Conservation (phyloP, 768 basidiomycete species). For the Pholiota microspora region DNA sequence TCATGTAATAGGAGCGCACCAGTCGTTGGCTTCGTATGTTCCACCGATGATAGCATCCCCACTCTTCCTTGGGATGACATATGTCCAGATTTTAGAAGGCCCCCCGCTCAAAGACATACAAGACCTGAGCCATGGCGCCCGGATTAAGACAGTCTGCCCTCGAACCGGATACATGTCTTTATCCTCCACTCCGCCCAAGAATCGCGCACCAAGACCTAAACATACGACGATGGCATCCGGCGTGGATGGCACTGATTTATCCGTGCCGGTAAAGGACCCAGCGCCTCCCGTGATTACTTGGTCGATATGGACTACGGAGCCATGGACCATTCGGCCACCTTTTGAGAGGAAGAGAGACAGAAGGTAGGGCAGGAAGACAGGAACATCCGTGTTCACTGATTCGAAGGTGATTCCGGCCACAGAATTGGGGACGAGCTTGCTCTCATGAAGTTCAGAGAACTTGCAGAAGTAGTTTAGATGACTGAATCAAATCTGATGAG, state of each 20-base stretch:
- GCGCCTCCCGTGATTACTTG: conserved; percentile 59
- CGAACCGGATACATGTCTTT: conserved; percentile 65
- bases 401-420: conserved; percentile 50
- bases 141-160: conserved; percentile 74
- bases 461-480: conserved; percentile 5
- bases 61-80: conserved; percentile 55
- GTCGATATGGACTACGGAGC: conserved; percentile 57
- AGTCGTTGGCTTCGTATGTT: conserved; percentile 56
- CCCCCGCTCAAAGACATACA: conserved; percentile 44
- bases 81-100: conserved; percentile 44
- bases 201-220: conserved; percentile 66
- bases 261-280: conserved; percentile 25
- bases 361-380: conserved; percentile 59
- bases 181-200: conserved; percentile 77
- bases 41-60: conserved; percentile 65
- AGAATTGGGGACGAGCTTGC: conserved; percentile 22
- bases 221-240: conserved; percentile 63
- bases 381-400: conserved; percentile 60
- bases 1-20: conserved; percentile 43
- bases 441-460: conserved; percentile 27
- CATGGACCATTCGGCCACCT: conserved; percentile 55
- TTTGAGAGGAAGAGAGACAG: conserved; percentile 49
- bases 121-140: conserved; percentile 58
- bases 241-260: conserved; percentile 17
- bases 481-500: not conserved